These are phyloP conservation scores for Pestalotiopsis sp. DNA, from an alignment of 2,329 filamentous ascomycete genomes.

Conservation along the genomic window DNA sequence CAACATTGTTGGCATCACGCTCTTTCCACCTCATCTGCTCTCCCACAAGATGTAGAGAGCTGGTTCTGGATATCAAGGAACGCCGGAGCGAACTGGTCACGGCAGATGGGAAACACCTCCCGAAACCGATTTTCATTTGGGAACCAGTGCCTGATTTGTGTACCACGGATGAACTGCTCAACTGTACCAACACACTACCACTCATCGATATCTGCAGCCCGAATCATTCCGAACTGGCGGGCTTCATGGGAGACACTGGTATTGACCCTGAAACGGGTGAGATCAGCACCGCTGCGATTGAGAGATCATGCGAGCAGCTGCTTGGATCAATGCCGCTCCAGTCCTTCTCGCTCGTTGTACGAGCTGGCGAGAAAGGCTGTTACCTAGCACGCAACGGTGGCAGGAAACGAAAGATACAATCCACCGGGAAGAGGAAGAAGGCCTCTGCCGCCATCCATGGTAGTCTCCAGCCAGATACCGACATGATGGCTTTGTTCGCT, in stretches of 20 bases:
- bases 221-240: slow-evolving; percentile 87
- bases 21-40: slow-evolving; percentile 90
- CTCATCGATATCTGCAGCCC: slow-evolving; percentile 70
- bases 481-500: slow-evolving; percentile 65
- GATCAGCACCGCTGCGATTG: slow-evolving; percentile 54
- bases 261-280: slow-evolving; percentile 57
- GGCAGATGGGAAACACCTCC: slow-evolving; percentile 25
- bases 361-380: slow-evolving; percentile 74
- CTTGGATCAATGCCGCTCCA: slow-evolving; percentile 66
- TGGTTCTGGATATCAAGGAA: slow-evolving; percentile 71
- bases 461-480: slow-evolving; percentile 60
- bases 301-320: slow-evolving; percentile 64
- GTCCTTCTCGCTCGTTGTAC: slow-evolving; percentile 68
- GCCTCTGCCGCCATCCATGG: slow-evolving; percentile 46
- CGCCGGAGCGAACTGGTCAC: slow-evolving; percentile 48
- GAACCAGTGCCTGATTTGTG: slow-evolving; percentile 93
- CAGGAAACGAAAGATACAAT: slow-evolving; percentile 41
- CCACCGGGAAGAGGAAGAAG: slow-evolving; percentile 40
- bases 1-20: slow-evolving; percentile 67
- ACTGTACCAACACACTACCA: slow-evolving; percentile 64
- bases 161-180: slow-evolving; percentile 67
- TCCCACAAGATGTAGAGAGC: slow-evolving; percentile 72
- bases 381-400: slow-evolving; percentile 63
- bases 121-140: slow-evolving; percentile 82
- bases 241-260: slow-evolving; percentile 72